Evolutionary conservation across 805 yeast species (phyloP).

Genomic region (Metahyphopichia silvanorum): DNA sequence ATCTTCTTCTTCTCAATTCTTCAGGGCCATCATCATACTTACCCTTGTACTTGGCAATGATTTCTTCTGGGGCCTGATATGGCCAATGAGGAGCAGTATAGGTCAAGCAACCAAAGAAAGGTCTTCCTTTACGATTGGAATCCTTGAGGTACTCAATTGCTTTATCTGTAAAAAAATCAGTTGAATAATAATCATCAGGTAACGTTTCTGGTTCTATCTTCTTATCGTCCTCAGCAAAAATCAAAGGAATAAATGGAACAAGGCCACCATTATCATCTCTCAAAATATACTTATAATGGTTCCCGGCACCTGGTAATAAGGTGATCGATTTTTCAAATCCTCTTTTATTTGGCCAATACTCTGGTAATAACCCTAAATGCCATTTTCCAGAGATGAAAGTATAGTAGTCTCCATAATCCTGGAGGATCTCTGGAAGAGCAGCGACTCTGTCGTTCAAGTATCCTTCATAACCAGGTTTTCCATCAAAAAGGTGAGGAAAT

Average conservation of each 20-base stretch:
- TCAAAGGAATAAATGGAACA: conserved; percentile 32
- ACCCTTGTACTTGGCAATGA: conserved; percentile 46
- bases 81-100: conserved; percentile 72
- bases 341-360: conserved; percentile 46
- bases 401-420: conserved; percentile 45
- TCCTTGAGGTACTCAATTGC: conserved; percentile 33
- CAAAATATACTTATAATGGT: conserved; percentile 48
- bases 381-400: conserved; percentile 58
- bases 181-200: conserved; percentile 48
- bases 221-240: conserved; percentile 38
- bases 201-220: conserved; percentile 32
- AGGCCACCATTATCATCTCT: conserved; percentile 26
- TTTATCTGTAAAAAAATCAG: conserved; percentile 43
- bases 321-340: conserved; percentile 52
- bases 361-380: conserved; percentile 51
- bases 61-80: conserved; percentile 52
- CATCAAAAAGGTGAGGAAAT: conserved; percentile 35
- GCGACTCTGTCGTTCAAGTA: conserved; percentile 50
- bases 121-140: conserved; percentile 36
- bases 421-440: conserved; percentile 48
- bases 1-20: conserved; percentile 35
- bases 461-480: conserved; percentile 56
- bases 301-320: conserved; percentile 56
- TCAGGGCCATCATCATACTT: conserved; percentile 48
- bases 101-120: conserved; percentile 53